Conservation (phyloP, 768 basidiomycete species). For the Trametes elegans region DNA sequence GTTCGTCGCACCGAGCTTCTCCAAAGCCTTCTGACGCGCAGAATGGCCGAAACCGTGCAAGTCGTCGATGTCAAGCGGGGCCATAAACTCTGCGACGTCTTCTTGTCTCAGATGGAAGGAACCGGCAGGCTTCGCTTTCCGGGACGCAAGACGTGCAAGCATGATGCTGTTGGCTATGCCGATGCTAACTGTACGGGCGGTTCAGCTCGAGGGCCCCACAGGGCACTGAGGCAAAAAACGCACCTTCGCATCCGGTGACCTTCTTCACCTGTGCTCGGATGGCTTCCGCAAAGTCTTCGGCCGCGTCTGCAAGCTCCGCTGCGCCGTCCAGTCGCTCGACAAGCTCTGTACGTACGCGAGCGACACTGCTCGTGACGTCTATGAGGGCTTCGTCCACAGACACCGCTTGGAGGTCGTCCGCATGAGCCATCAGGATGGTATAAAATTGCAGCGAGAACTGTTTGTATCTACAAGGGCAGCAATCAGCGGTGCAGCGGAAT, state of each 20-base stretch:
- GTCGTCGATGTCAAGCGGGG: conserved; percentile 71
- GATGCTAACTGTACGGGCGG: conserved; percentile 65
- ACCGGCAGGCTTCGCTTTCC: conserved; percentile 87
- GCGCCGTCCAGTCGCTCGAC: conserved; percentile 28
- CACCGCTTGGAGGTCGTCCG: conserved; percentile 91
- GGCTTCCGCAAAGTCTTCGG: conserved; percentile 74
- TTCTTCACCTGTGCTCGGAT: conserved; percentile 75
- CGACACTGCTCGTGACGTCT: conserved; percentile 71
- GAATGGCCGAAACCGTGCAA: conserved; percentile 86
- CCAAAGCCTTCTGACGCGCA: conserved; percentile 71
- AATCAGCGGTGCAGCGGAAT: neutral
- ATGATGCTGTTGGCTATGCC: conserved; percentile 92
- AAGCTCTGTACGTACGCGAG: conserved; percentile 32
- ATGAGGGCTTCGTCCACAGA: conserved; percentile 96
- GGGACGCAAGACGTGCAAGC: conserved; percentile 88
- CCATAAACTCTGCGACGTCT: conserved; percentile 53
- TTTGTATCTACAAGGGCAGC: conserved; percentile 65
- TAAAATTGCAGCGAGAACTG: conserved; percentile 85
- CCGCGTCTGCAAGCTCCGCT: conserved; percentile 45
- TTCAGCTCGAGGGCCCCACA: neutral
- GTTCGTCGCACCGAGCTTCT: conserved; percentile 70
- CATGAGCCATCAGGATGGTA: conserved; percentile 84
- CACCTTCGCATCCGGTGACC: conserved; percentile 87
- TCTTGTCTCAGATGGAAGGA: conserved; percentile 69
- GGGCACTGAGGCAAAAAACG: conserved; percentile 12